phyloP scores from a whole-genome alignment of 116 monocot genomes.

The Cymodocea nodosa region DNA sequence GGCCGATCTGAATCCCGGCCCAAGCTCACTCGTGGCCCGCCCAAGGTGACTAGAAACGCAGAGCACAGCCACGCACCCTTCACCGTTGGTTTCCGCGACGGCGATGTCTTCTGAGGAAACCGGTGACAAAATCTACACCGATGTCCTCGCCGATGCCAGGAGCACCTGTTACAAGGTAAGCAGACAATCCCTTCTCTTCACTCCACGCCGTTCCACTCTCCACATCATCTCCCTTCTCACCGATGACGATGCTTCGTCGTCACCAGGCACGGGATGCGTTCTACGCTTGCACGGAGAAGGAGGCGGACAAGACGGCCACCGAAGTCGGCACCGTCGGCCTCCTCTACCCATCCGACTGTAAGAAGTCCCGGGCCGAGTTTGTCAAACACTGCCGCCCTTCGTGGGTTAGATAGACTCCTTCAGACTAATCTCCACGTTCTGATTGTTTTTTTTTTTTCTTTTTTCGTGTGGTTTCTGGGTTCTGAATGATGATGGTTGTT shows the following conservation, averaged over 20 bases:
- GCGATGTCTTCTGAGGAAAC: background rate
- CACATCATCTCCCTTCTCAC: background rate
- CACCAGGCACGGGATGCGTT: constrained; percentile 77
- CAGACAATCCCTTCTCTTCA: background rate
- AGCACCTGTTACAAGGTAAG: constrained; percentile 53
- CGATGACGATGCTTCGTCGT: background rate
- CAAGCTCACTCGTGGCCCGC: no score
- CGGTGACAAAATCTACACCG: constrained; percentile 18
- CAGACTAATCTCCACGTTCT: no score
- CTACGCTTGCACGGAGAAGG: constrained; percentile 77
- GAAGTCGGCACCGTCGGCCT: constrained; percentile 81
- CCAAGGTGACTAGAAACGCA: no score
- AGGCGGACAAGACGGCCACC: constrained; percentile 57
- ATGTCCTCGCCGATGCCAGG: constrained; percentile 48
- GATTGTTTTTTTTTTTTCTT: no score
- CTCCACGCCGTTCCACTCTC: constrained; percentile 1
- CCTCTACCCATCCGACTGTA: constrained; percentile 69
- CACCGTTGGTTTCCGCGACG: no score
- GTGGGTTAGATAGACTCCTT: constrained; percentile 26
- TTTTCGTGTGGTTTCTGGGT: no score
- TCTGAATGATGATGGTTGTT: background rate
- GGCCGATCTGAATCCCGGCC: no score
- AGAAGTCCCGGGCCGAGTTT: constrained; percentile 43
- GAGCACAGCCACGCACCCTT: no score
- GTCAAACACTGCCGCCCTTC: constrained; percentile 64